These are phyloP conservation scores for Lecanicillium sp. DNA, from an alignment of 2,329 filamentous ascomycete genomes.

Conservation along the genomic window DNA sequence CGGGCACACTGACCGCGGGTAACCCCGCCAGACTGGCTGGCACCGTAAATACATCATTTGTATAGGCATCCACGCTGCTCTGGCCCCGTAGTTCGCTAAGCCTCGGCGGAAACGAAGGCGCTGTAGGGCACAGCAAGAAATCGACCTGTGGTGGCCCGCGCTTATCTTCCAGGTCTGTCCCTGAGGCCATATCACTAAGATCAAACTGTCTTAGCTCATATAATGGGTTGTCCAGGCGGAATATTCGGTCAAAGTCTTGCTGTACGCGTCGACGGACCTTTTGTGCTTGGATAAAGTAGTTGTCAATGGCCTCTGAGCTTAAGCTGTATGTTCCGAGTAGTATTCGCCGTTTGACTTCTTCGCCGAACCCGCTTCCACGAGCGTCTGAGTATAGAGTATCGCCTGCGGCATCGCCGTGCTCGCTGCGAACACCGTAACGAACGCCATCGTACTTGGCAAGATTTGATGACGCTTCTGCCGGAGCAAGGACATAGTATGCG, in stretches of 20 bases:
- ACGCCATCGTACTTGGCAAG: conserved; percentile 95
- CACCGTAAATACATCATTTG: conserved; percentile 93
- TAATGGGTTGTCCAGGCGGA: conserved; percentile 62
- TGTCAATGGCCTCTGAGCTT: conserved; percentile 84
- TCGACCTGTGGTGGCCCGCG: conserved; percentile 61
- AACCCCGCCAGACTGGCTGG: conserved; percentile 88
- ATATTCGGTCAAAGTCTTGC: conserved; percentile 75
- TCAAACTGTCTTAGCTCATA: conserved; percentile 44
- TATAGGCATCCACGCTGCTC: conserved; percentile 65
- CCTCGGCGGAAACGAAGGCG: conserved; percentile 64
- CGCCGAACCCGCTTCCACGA: conserved; percentile 66
- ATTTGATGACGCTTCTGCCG: conserved; percentile 92
- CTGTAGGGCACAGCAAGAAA: conserved; percentile 79
- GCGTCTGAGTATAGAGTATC: conserved; percentile 69
- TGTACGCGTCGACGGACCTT: conserved; percentile 77
- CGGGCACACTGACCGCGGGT: conserved; percentile 77
- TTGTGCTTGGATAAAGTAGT: conserved; percentile 94
- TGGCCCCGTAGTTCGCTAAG: conserved; percentile 48
- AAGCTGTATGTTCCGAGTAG: conserved; percentile 84
- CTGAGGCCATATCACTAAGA: conserved; percentile 50
- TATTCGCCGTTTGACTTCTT: conserved; percentile 80
- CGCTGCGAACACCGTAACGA: conserved; percentile 65
- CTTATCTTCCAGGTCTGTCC: conserved; percentile 44
- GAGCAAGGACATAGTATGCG: conserved; percentile 91
- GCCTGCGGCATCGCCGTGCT: conserved; percentile 43